phyloP scores from a whole-genome alignment of 208 protist species.

The Trypanosoma avium region DNA sequence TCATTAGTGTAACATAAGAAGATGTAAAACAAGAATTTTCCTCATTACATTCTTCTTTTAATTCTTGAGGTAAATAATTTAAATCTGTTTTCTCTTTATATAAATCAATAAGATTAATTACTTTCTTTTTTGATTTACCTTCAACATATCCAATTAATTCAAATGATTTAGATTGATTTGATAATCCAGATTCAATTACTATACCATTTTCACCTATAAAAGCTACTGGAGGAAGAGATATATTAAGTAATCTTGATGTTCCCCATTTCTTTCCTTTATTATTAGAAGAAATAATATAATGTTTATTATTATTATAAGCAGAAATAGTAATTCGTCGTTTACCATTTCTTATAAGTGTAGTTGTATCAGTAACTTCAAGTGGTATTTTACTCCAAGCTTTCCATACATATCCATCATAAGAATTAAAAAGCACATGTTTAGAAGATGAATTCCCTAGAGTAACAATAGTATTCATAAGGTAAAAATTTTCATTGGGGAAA shows the following conservation, averaged over 20 bases:
- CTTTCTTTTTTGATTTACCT: conserved; percentile 9
- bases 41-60: conserved; percentile 17
- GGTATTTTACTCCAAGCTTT: conserved; percentile 28
- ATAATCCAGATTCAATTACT: conserved; percentile 21
- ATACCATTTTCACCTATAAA: conserved; percentile 25
- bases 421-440: conserved; percentile 29
- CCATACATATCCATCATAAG: conserved; percentile 44
- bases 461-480: conserved; percentile 49
- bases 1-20: conserved; percentile 23
- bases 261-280: conserved; percentile 50
- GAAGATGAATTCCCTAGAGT: conserved; percentile 25
- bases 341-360: conserved; percentile 8
- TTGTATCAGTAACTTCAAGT: conserved; percentile 14
- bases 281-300: conserved; percentile 33
- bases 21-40: conserved; percentile 20
- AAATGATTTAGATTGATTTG: conserved; percentile 17
- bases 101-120: conserved; percentile 16
- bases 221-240: conserved; percentile 31
- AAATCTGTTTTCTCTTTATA: conserved; percentile 17
- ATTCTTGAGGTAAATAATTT: conserved; percentile 18
- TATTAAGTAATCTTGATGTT: conserved; percentile 31
- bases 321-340: conserved; percentile 14
- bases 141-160: conserved; percentile 20
- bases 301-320: conserved; percentile 4
- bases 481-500: conserved; percentile 30